Evolutionary conservation across 768 basidiomycete genomes (phyloP), one percentile per base, ranked within the genome.

Genomic region (Kwoniella europaea): DNA sequence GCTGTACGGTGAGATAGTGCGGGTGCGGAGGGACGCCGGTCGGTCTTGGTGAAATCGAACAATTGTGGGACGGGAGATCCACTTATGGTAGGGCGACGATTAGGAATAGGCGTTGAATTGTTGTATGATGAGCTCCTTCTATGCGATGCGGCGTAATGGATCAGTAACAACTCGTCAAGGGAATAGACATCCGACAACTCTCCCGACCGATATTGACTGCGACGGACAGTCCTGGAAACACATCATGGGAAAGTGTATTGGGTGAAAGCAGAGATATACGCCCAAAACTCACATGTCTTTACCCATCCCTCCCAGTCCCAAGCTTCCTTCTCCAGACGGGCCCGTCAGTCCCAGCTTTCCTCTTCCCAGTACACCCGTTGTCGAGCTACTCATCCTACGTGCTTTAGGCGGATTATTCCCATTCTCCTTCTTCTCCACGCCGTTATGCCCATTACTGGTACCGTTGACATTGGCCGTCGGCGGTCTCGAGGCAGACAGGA

Each of bases 41-140:
- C 79, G 43, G 79, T 81, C 69, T 77, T 79, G 63, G 79, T 70
- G 57, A 81, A 81, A 62, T 81, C 79, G 69, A 79, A 81, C 4
- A 81, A 64, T 53, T 79, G 77, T 10, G 79, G 79, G 10, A 73
- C 64, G 58, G 77, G 75, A 4, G 74, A 75, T 13, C 63, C 50
- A 22, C 69, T 56, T 15, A 62, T 68, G 27, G 70, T 63, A 7
- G 75, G 76, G 16, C 73, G 75, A 18, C 77, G 76, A 59, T 75
- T 75, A 24, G 75, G 72, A 15, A 75, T 68, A 10, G 76, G 68
- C 20, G 67, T 56, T 24, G 74, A 54, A 29, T 63, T 69, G 41
- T 71, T 56, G 65, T 75, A 74, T 10, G 79, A 76, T 10, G 71
- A n/a, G n/a, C 55, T 60, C 24, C 68, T 54, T 46, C 67, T 68